phyloP scores from a whole-genome alignment of 2,329 filamentous ascomycete genomes.

The Phoma sp. region DNA sequence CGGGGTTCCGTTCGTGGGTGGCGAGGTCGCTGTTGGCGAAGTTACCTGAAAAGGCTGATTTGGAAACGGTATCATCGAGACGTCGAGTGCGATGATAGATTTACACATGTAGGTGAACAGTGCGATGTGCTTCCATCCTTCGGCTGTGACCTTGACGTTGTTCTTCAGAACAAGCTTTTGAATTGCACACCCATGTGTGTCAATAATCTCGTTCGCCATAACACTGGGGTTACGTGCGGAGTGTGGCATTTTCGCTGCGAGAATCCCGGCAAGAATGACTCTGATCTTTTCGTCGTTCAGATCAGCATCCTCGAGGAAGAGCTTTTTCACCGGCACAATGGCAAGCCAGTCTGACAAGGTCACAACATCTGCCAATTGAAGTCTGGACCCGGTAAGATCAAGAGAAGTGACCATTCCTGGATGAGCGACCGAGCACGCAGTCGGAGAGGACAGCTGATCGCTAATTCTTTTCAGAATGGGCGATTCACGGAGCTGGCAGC shows the following conservation, averaged over 20 bases:
- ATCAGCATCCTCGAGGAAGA: conserved; percentile 86
- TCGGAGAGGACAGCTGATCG: conserved; percentile 77
- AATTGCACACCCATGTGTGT: conserved; percentile 66
- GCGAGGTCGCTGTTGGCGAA: conserved; percentile 23
- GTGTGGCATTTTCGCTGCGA: conserved; percentile 76
- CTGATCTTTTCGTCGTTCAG: conserved; percentile 86
- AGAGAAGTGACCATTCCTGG: conserved; percentile 81
- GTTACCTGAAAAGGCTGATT: conserved; percentile 23
- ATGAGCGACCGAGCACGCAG: conserved; percentile 66
- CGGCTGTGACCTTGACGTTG: conserved; percentile 79
- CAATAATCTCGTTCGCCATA: conserved; percentile 17
- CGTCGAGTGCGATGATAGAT: conserved; percentile 82
- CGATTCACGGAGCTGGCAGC: conserved; percentile 91
- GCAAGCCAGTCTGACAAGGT: conserved; percentile 94
- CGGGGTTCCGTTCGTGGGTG: conserved; percentile 14
- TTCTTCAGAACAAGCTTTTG: conserved; percentile 89
- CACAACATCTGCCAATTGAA: conserved; percentile 81
- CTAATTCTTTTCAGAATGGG: conserved; percentile 91
- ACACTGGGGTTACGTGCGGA: conserved; percentile 52
- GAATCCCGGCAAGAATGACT: conserved; percentile 82
- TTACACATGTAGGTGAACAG: conserved; percentile 90
- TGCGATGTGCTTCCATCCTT: conserved; percentile 91
- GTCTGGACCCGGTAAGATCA: conserved; percentile 81
- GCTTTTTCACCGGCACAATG: conserved; percentile 85
- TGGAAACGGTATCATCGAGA: conserved; percentile 80